Base-by-base conservation (phyloP, 116 monocot species). In the Posidonia oceanica region DNA sequence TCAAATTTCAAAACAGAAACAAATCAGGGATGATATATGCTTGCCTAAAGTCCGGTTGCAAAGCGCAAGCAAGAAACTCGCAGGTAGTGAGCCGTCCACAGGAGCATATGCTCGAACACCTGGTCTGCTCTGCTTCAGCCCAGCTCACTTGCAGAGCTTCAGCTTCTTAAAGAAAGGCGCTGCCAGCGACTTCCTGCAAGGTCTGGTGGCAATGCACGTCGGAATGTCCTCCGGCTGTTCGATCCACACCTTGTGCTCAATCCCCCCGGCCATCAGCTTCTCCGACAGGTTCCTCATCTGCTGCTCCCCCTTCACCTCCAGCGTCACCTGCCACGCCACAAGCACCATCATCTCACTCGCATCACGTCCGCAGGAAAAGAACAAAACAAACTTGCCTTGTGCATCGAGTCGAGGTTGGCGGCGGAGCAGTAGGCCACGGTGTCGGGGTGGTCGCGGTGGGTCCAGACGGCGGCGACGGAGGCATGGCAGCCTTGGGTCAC, bases 401-500 rank as follows among this genome's bases (percentile, higher is more conserved):
- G 89, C 97, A 97, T 97, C 13, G 78, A 82, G 69, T 89, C 77
- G 63, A 97, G 15, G 73, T 84, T 87, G 58, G 68, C 17, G 5
- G 57, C 63, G n/a, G 83, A 83, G 82, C 85, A 83, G 79, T 92
- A 92, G 22, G 60, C 68, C 52, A 75, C 69, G 54, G 85, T 87
- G 69, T 92, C 84, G 21, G 76, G 71, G 63, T 87, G 85, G 56
- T 87, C 77, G 16, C 77, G 71, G 80, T 87, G 74, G 52, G 73
- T 18, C 97, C 92, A 97, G 64, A 92, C 66, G 56, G 92, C 97
- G 42, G 89, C 89, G 4, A 97, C 87, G 63, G 92, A 74, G 52
- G 97, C 97, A 71, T 97, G 97, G 80, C 92, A 97, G 11, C 89
- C 92, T 79, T 97, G 89, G 2, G 89, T 76, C 23, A 92, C 79